phyloP scores from a whole-genome alignment of 1,284 basidiomycete genomes.

The Bjerkandera adusta region DNA sequence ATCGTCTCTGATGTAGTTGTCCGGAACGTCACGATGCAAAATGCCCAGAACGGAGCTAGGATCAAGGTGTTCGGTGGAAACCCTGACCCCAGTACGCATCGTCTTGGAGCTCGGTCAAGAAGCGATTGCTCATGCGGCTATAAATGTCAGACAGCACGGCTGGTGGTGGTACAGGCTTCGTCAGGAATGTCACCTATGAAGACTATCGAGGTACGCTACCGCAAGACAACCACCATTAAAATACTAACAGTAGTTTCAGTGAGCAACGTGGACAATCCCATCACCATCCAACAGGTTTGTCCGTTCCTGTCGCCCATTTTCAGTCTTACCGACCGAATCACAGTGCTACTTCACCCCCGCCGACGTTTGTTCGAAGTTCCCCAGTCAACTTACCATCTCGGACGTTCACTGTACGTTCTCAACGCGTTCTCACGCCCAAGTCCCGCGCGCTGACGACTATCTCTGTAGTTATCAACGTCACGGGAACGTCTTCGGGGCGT shows the following conservation, averaged over 20 bases:
- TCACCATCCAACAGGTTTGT: constrained; percentile 51
- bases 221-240: no score
- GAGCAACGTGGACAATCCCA: constrained; percentile 51
- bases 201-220: constrained; percentile 35
- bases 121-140: no score
- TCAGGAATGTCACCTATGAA: constrained; percentile 53
- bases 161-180: constrained; percentile 59
- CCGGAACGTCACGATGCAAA: constrained; percentile 56
- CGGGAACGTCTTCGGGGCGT: constrained; percentile 36
- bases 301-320: background rate
- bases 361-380: constrained; percentile 44
- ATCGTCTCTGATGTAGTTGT: constrained; percentile 63
- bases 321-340: background rate
- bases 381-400: constrained; percentile 47
- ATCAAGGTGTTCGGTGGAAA: constrained; percentile 66
- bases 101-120: no score
- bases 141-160: constrained; percentile 27
- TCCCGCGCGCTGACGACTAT: no score
- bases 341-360: constrained; percentile 55
- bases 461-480: constrained; percentile 34
- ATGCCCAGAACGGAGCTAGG: constrained; percentile 62
- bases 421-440: no score
- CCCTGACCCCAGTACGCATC: constrained; percentile 24
- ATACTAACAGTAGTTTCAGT: constrained; percentile 24
- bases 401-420: constrained; percentile 36